A percentile compares a stretch with the other conserved stretches of the same genome.
These are phyloP conservation scores for Macrolepiota fuliginosa DNA, from an alignment of 768 basidiomycete species.

Conservation along the genomic window DNA sequence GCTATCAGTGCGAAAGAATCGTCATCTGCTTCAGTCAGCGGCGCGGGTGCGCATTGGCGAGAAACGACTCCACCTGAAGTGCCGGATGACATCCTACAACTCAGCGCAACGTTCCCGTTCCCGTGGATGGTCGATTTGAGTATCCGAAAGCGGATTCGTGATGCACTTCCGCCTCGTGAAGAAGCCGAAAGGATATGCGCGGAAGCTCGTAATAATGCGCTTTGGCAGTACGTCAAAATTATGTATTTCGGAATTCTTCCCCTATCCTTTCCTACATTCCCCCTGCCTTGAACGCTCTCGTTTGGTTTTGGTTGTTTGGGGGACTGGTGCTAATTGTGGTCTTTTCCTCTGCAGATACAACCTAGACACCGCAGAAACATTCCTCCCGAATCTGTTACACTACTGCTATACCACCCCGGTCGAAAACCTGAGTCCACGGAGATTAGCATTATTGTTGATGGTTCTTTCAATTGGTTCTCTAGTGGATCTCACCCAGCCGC, in stretches of 20 bases:
- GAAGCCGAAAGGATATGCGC: conserved; percentile 61
- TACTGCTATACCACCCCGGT: conserved; percentile 64
- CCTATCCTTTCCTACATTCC: neutral
- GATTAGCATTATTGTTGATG: conserved; percentile 67
- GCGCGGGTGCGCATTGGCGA: conserved; percentile 6
- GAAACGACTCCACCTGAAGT: conserved; percentile 35
- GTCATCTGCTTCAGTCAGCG: no score
- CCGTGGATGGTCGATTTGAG: conserved; percentile 64
- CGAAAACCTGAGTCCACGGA: conserved; percentile 59
- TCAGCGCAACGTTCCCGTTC: conserved; percentile 69
- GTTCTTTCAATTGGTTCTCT: conserved; percentile 71
- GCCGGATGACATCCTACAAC: conserved; percentile 47
- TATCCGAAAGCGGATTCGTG: conserved; percentile 62
- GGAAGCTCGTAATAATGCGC: conserved; percentile 62
- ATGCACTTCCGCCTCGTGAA: conserved; percentile 55
- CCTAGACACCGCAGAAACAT: conserved; percentile 67
- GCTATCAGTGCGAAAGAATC: no score
- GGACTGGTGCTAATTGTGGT: neutral
- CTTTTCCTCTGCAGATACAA: conserved; percentile 47
- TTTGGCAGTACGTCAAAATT: conserved; percentile 62
- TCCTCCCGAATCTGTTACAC: conserved; percentile 65
- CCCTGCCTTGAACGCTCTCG: no score
- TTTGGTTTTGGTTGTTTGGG: neutral
- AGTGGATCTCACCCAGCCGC: conserved; percentile 57
- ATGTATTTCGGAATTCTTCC: conserved; percentile 6